A percentile compares a stretch with the other conserved stretches of the same genome.
Evolutionary conservation across 2,329 filamentous ascomycete species (phyloP).

Genomic region (Penicillium sumatraense): DNA sequence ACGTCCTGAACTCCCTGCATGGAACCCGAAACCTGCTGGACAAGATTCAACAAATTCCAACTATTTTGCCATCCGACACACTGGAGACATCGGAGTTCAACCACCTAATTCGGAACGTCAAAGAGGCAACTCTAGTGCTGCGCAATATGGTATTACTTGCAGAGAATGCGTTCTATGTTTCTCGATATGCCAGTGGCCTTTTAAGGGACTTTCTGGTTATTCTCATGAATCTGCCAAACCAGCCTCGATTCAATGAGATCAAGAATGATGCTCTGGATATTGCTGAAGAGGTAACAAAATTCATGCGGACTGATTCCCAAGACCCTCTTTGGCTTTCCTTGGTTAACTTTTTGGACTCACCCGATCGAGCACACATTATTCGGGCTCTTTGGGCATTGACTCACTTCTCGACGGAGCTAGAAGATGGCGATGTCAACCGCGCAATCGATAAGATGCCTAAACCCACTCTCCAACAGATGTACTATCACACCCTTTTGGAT

Average conservation of each 20-base stretch:
- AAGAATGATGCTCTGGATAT: slow-evolving; percentile 92
- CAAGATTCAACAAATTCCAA: slow-evolving; percentile 67
- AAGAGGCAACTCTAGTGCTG: slow-evolving; percentile 83
- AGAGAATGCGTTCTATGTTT: slow-evolving; percentile 83
- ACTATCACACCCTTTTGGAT: slow-evolving; percentile 46
- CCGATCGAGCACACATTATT: slow-evolving; percentile 81
- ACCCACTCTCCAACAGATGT: slow-evolving; percentile 60
- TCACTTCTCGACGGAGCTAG: slow-evolving; percentile 84
- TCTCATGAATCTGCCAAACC: slow-evolving; percentile 74
- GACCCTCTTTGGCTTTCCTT: slow-evolving; percentile 82
- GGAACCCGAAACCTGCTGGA: slow-evolving; percentile 75
- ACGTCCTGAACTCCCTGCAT: slow-evolving; percentile 66
- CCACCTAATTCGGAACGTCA: slow-evolving; percentile 74
- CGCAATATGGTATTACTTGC: slow-evolving; percentile 95
- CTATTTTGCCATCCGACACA: slow-evolving; percentile 64
- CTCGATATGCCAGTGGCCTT: slow-evolving; percentile 66
- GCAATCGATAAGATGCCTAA: slow-evolving; percentile 69
- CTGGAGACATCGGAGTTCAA: slow-evolving; percentile 73
- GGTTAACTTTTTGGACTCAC: slow-evolving; percentile 59
- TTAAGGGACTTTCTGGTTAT: slow-evolving; percentile 84
- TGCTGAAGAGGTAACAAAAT: slow-evolving; percentile 86
- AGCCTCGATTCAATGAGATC: slow-evolving; percentile 74
- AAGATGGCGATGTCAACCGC: slow-evolving; percentile 70
- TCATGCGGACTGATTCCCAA: slow-evolving; percentile 70
- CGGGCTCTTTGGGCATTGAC: slow-evolving; percentile 80